Base-by-base conservation (phyloP, 106 monocot genomes). In the Phalaenopsis equestris region DNA sequence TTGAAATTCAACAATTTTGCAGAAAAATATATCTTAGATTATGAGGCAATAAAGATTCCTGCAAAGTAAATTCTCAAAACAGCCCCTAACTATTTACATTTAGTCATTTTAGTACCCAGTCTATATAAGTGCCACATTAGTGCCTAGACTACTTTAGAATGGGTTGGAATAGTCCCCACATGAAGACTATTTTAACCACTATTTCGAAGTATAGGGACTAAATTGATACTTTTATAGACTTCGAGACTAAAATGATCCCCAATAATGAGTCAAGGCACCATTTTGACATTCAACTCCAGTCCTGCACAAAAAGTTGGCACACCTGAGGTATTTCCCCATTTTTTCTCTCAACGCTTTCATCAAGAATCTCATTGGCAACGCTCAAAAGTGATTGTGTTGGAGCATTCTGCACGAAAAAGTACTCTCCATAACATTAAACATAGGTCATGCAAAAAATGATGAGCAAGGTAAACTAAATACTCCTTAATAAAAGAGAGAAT, bases 291-390 rank as follows among this genome's bases (percentile, higher is more conserved):
- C 30, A 30, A 0, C 30, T 30, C 30, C 30, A 30, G 30, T 30
- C 30, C 30, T 30, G 30, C 23, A 1, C n/a, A 43, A 41, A 56
- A 79, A 3, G 79, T 81, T 84, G 65, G 81, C 91, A 85, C 90
- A 96, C 96, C 86, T 94, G 84, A 90, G 91, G 93, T 75, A 94
- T 81, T 82, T 96, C 90, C 21, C 86, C 90, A 86, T 85, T 91
- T 82, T 88, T 87, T 72, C 78, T 89, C 81, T 93, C 89, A 56
- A 85, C 87, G 79, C 86, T 89, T 83, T 96, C 93, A 83, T 91
- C 93, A 61, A 96, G 86, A 74, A 93, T 87, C 72, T 87, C 79
- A 74, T 88, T 81, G 41, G 85, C 80, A 47, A 92, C 75, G 79
- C 87, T 84, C 76, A 91, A 61, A 76, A 95, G 87, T 72, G 89